Evolutionary conservation across 2,329 filamentous ascomycete species (phyloP).

Genomic region (Ceratocystis huliohia): DNA sequence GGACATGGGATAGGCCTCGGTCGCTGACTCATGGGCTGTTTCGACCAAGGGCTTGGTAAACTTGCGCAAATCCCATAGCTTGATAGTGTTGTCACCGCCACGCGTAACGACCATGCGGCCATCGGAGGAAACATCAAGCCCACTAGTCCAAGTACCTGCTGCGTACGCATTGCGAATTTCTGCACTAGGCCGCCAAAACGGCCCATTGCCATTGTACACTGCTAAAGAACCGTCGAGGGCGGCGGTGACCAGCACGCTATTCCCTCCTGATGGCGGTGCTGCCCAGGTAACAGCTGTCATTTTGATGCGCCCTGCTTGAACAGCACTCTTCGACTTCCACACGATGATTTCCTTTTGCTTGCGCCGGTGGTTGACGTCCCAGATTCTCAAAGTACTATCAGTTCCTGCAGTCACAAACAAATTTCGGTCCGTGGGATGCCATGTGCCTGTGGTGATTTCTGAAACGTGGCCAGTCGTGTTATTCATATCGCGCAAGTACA

Average conservation of each 20-base stretch:
- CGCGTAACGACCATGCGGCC: constrained; percentile 81
- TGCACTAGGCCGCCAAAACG: constrained; percentile 65
- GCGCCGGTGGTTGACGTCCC: constrained; percentile 87
- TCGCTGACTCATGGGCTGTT: constrained; percentile 67
- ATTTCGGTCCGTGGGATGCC: constrained; percentile 79
- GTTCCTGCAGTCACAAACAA: constrained; percentile 82
- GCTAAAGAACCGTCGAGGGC: constrained; percentile 81
- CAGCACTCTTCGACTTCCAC: constrained; percentile 83
- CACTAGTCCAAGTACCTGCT: constrained; percentile 78
- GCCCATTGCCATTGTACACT: constrained; percentile 85
- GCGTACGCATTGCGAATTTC: constrained; percentile 77
- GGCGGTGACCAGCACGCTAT: constrained; percentile 65
- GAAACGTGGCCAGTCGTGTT: constrained; percentile 95
- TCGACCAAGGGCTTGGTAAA: constrained; percentile 82
- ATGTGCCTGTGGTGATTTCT: constrained; percentile 76
- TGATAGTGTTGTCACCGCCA: constrained; percentile 84
- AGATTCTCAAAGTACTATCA: constrained; percentile 90
- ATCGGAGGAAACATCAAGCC: constrained; percentile 80
- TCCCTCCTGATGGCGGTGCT: constrained; percentile 59
- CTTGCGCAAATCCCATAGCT: constrained; percentile 92
- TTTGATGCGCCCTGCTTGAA: constrained; percentile 76
- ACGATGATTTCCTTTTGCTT: constrained; percentile 89
- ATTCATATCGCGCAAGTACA: constrained; percentile 95
- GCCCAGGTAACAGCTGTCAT: constrained; percentile 93
- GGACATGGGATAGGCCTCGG: constrained; percentile 66